phyloP scores from a whole-genome alignment of 2,329 filamentous ascomycete genomes.

The Esteya vermicola region DNA sequence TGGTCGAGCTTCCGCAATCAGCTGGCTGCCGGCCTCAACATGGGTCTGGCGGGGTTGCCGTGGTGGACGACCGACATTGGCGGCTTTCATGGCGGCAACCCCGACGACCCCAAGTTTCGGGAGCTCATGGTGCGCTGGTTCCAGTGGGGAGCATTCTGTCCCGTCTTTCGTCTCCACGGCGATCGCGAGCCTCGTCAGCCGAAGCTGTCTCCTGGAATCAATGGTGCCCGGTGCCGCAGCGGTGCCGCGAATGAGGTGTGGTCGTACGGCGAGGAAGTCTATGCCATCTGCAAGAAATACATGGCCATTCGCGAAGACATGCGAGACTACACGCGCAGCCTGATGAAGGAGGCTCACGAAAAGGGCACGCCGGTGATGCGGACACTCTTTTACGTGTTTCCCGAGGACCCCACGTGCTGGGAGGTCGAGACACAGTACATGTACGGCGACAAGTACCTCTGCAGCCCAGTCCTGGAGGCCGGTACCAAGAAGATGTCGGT shows the following conservation, averaged over 20 bases:
- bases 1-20: conserved; percentile 47
- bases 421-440: conserved; percentile 47
- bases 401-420: conserved; percentile 38
- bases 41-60: conserved; percentile 48
- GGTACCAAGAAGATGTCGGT: conserved; percentile 27
- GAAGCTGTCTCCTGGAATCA: conserved; percentile 18
- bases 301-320: conserved; percentile 42
- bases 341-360: conserved; percentile 47
- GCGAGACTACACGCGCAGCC: conserved; percentile 37
- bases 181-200: conserved; percentile 44
- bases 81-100: conserved; percentile 65
- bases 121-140: conserved; percentile 65
- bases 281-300: conserved; percentile 45
- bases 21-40: conserved; percentile 48
- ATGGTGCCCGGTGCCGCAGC: conserved; percentile 26
- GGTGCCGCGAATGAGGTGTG: conserved; percentile 51
- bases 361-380: conserved; percentile 48
- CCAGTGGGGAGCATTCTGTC: conserved; percentile 53
- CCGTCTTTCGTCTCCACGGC: conserved; percentile 53
- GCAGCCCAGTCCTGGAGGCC: conserved; percentile 38
- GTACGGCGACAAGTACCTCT: conserved; percentile 45
- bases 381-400: conserved; percentile 50
- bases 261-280: conserved; percentile 48
- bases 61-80: conserved; percentile 63
- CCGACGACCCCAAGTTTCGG: conserved; percentile 60